Base-by-base conservation (phyloP, 805 yeast genomes). In the Vanderwaltozyma polyspora region DNA sequence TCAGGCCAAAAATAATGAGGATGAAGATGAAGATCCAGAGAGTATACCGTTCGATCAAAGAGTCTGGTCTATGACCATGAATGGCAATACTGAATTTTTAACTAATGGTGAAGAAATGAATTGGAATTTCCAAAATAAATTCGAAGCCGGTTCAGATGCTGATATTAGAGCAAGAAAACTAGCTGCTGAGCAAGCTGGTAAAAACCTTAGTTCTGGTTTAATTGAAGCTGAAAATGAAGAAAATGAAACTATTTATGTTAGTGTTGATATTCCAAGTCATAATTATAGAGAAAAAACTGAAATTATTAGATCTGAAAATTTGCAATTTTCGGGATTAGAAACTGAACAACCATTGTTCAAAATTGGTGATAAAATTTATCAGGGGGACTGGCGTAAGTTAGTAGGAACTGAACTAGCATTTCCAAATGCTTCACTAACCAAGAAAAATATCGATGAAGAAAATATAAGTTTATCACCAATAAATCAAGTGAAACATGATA, bases 101-200 rank as follows among this genome's bases (percentile, higher is more conserved):
- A 55, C 70, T 6, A 58, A 67, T 6, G 97, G 97, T 6, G 91
- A 87, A 48, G 95, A 86, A 55, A 84, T 85, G 93, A 78, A 83
- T 51, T 87, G 96, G 96, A 74, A 78, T 46, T 89, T 86, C 63
- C 73, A 71, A 48, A 66, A 65, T 37, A 74, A 73, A 14, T 78
- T 72, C 44, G 95, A 84, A 60, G 94, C 95, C 5, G 95, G 95
- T 9, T 81, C 94, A 3, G 84, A 78, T 42, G 94, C 79, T 33
- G 95, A 86, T 56, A 74, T 85, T 34, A 73, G 70, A 44, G 70
- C 72, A 12, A 67, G 86, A 50, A 29, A 22, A 19, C 1, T 29
- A 11, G 22, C 22, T 4, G 29, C 28, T 19, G 49, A 44, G 42
- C 53, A 46, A 19, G 48, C 46, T 8, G 40, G 29, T 4, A 19